These are phyloP conservation scores for Megacollybia marginata DNA, from an alignment of 768 basidiomycete species.

Conservation along the genomic window DNA sequence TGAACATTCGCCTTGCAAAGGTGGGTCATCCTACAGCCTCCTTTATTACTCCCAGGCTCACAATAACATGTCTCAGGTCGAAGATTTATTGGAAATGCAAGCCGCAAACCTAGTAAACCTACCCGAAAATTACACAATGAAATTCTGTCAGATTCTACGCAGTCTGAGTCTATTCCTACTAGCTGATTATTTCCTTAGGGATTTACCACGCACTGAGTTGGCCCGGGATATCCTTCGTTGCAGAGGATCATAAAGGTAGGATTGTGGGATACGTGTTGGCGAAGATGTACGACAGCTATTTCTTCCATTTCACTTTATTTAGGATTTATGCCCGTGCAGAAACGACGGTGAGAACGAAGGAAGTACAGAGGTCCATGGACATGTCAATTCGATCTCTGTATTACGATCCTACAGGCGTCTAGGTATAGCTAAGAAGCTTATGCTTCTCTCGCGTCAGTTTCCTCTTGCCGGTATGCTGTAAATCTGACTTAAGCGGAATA, in stretches of 20 bases:
- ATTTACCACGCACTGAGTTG: slow-evolving; percentile 87
- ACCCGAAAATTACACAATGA: too few species aligned
- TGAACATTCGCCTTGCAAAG: too few species aligned
- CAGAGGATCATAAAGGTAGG: too few species aligned
- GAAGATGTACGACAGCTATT: too few species aligned
- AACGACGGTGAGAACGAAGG: slow-evolving; percentile 79
- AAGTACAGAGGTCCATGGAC: too few species aligned
- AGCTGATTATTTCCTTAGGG: slow-evolving; percentile 39
- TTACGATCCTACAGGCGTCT: slow-evolving; percentile 82
- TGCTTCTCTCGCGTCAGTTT: slow-evolving; percentile 83
- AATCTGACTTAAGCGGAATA: background rate
- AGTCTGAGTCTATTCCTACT: background rate
- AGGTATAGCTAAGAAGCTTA: slow-evolving; percentile 89
- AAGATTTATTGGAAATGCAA: slow-evolving; percentile 90
- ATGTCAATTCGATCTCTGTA: slow-evolving; percentile 96
- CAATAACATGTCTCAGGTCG: slow-evolving; percentile 69
- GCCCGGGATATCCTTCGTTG: too few species aligned
- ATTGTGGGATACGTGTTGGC: too few species aligned
- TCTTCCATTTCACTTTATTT: slow-evolving; percentile 92
- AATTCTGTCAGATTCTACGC: slow-evolving; percentile 74
- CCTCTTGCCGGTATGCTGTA: too few species aligned
- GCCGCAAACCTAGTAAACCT: slow-evolving; percentile 86
- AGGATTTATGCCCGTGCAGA: slow-evolving; percentile 96
- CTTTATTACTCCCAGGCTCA: too few species aligned
- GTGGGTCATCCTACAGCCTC: too few species aligned